phyloP scores from a whole-genome alignment of 2,329 filamentous ascomycete species.

The Colletotrichum sp. region DNA sequence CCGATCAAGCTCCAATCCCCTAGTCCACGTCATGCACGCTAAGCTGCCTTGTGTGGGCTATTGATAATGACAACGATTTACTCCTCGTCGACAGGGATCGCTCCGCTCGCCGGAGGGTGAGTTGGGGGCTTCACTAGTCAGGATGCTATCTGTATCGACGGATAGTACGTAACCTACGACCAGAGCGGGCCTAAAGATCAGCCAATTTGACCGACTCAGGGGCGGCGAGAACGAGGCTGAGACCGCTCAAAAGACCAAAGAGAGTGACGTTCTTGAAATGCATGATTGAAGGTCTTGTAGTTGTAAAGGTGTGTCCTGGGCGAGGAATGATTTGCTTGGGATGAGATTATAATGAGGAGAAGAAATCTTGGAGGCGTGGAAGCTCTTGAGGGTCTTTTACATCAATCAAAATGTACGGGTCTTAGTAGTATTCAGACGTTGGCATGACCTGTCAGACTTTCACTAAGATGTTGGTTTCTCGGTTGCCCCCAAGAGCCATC shows the following conservation, averaged over 20 bases:
- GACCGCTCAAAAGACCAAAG: not conserved
- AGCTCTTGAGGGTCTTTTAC: not conserved
- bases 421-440: rapidly evolving
- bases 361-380: not conserved
- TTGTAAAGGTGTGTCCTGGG: not conserved
- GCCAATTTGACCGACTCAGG: not conserved
- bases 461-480: not conserved
- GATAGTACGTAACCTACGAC: not conserved
- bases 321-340: not conserved
- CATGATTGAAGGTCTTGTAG: not conserved
- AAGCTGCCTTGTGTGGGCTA: not conserved
- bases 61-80: not conserved
- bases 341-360: not conserved
- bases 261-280: not conserved
- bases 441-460: not conserved
- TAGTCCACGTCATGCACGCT: not conserved
- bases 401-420: not conserved
- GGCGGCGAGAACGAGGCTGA: not conserved
- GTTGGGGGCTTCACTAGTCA: not conserved
- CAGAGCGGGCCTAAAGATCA: not conserved
- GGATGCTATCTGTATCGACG: not conserved
- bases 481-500: not conserved
- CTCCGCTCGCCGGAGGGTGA: not conserved
- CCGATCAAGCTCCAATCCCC: not conserved
- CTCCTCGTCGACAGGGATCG: not conserved